A percentile compares a stretch with the other conserved stretches of the same genome.
phyloP scores from a whole-genome alignment of 2,329 filamentous ascomycete genomes.

The Ophiostoma sp. region DNA sequence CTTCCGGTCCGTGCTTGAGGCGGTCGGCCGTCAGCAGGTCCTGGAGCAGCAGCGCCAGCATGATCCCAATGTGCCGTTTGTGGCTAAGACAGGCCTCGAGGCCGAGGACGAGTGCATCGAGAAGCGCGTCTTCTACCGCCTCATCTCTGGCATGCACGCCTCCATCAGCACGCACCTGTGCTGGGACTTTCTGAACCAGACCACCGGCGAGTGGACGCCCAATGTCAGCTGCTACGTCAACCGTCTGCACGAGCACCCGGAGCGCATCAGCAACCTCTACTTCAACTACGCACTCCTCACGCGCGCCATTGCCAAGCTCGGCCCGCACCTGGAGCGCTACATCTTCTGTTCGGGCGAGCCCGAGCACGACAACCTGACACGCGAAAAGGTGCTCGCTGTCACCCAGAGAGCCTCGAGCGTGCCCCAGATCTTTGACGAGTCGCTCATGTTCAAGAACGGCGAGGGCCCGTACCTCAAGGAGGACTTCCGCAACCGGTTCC shows the following conservation, averaged over 20 bases:
- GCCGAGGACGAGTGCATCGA: slow-evolving; percentile 90
- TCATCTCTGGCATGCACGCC: slow-evolving; percentile 96
- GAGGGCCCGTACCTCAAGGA: slow-evolving; percentile 78
- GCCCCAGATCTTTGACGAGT: slow-evolving; percentile 88
- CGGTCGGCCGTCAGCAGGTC: slow-evolving; percentile 54
- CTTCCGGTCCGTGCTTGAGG: slow-evolving; percentile 56
- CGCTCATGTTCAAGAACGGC: slow-evolving; percentile 82
- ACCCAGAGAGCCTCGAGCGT: slow-evolving; percentile 63
- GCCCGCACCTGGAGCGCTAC: slow-evolving; percentile 70
- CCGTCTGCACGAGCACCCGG: slow-evolving; percentile 77
- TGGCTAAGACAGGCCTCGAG: slow-evolving; percentile 62
- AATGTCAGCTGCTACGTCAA: slow-evolving; percentile 85
- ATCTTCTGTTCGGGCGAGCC: slow-evolving; percentile 88
- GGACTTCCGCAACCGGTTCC: slow-evolving; percentile 94
- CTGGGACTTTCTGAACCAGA: slow-evolving; percentile 93
- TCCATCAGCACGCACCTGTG: slow-evolving; percentile 95
- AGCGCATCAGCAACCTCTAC: slow-evolving; percentile 94
- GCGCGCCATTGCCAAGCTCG: slow-evolving; percentile 84
- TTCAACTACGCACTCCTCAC: slow-evolving; percentile 98
- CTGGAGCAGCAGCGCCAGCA: slow-evolving; percentile 55
- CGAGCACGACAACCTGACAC: slow-evolving; percentile 70
- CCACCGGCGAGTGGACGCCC: slow-evolving; percentile 85
- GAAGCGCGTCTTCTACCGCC: slow-evolving; percentile 95
- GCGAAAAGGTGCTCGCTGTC: slow-evolving; percentile 72
- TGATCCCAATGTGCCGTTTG: slow-evolving; percentile 51